Evolutionary conservation across 768 basidiomycete species (phyloP).

Genomic region (Termitomyces sp.): DNA sequence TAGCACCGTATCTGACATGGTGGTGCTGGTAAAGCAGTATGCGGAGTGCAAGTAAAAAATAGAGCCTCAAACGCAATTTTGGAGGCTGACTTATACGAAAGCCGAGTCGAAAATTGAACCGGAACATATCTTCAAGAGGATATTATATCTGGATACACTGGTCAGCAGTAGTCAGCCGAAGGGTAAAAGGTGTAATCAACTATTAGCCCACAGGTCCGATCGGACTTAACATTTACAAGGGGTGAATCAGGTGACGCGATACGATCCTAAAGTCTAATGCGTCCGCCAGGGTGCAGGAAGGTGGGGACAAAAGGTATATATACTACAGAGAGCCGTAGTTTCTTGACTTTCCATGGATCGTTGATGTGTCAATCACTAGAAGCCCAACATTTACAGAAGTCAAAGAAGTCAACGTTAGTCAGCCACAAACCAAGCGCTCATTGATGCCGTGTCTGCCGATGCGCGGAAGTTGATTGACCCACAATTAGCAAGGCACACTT

Average conservation of each 20-base stretch:
- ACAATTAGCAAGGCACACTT: not conserved
- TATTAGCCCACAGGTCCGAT: not conserved
- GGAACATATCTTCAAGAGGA: not conserved
- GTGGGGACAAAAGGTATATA: too few species aligned
- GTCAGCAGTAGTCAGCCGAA: not conserved
- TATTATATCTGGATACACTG: not conserved
- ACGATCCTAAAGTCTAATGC: not conserved
- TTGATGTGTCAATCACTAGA: not conserved
- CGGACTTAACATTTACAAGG: not conserved
- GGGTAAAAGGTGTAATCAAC: not conserved
- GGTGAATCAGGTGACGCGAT: not conserved
- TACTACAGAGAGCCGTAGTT: not conserved
- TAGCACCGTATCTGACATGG: conserved; percentile 3
- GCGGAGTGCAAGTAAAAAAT: not conserved
- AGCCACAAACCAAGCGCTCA: not conserved
- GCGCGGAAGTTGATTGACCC: not conserved
- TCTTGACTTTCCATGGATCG: not conserved
- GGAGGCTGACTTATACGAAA: not conserved
- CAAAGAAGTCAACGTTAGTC: not conserved
- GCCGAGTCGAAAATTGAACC: not conserved
- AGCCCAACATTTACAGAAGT: not conserved
- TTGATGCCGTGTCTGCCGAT: not conserved
- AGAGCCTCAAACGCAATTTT: not conserved
- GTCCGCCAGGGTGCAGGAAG: not conserved
- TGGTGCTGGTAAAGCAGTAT: not conserved